Evolutionary conservation across 345 rosid genomes (phyloP), one percentile per base, ranked within the genome.

Genomic region (Acer campestre): DNA sequence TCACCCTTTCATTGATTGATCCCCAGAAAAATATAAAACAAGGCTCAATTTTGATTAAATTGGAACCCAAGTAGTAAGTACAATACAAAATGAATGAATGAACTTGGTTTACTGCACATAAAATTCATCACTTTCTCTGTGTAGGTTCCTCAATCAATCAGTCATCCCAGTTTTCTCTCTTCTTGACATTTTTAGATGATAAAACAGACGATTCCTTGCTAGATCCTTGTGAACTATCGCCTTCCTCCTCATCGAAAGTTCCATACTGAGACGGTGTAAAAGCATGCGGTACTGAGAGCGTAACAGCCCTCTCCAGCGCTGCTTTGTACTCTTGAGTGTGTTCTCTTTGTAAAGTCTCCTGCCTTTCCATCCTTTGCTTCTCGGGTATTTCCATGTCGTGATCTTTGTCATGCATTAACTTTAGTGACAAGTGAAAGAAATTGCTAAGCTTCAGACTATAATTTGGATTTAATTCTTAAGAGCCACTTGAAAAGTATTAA

Each of bases 311-410:
- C 75, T 90, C 87, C 67, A 92, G 71, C 1, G 97, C 99, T n/a
- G 95, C 98, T 84, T 77, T 87, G 83, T 95, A 79, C 85, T 95
- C 98, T 76, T 89, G 78, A 0, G 55, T 82, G 76, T 93, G 97
- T 58, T 95, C 98, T 79, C 86, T 87, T 2, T 82, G 94, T 74
- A 91, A 44, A 10, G 94, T 88, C 80, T 94, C 84, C 80, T 92
- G 97, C 64, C 94, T 86, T 85, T 96, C 97, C 97, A 94, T 96
- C 79, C 81, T 88, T 80, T 94, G 99, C 84, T 89, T 87, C 55
- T 79, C 89, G 0, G 98, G 98, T 55, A 88, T 89, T 86, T 86
- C 93, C 94, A 84, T 89, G 40, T 58, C 79, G 23, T 66, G 67
- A 75, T 92, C 95, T 25, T 94, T 90, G 86, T 96, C 97, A 56